Conservation (phyloP, 2,329 filamentous ascomycete genomes). For the Apiospora aurea region DNA sequence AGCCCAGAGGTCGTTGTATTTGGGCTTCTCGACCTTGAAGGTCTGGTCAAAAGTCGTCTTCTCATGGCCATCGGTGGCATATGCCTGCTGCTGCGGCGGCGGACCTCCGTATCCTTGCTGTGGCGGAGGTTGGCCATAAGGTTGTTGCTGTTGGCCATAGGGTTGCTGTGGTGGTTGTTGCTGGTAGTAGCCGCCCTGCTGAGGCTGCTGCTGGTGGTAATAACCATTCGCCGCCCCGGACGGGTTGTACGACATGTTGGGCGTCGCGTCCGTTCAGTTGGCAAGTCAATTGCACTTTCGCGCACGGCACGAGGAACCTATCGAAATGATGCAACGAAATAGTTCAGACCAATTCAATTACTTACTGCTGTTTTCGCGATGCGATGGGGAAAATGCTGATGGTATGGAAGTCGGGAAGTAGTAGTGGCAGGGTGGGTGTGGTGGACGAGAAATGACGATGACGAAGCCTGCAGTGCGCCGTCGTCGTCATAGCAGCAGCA, state of each 20-base stretch:
- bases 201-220: slow-evolving; percentile 16
- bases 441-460: slow-evolving; percentile 17
- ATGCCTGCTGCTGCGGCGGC: neutral
- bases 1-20: slow-evolving; percentile 91
- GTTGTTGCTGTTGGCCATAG: slow-evolving; percentile 6
- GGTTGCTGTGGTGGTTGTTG: slow-evolving; percentile 10
- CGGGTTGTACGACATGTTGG: slow-evolving; percentile 11
- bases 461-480: neutral
- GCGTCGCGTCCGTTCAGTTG: neutral
- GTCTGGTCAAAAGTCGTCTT: slow-evolving; percentile 75
- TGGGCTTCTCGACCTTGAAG: slow-evolving; percentile 84
- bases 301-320: neutral
- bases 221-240: slow-evolving; percentile 5
- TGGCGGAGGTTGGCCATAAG: slow-evolving; percentile 8
- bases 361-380: neutral
- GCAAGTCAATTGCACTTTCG: slow-evolving; percentile 3
- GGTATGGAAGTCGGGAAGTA: neutral
- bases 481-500: slow-evolving; percentile 18
- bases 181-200: neutral
- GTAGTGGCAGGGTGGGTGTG: slow-evolving; percentile 5
- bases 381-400: neutral
- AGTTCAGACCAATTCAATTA: neutral
- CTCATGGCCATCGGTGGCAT: slow-evolving; percentile 40
- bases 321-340: neutral
- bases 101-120: slow-evolving; percentile 10